Evolutionary conservation across 2,329 filamentous ascomycete species (phyloP), one percentile per base, ranked within the genome.

Genomic region (Massarina eburnea): DNA sequence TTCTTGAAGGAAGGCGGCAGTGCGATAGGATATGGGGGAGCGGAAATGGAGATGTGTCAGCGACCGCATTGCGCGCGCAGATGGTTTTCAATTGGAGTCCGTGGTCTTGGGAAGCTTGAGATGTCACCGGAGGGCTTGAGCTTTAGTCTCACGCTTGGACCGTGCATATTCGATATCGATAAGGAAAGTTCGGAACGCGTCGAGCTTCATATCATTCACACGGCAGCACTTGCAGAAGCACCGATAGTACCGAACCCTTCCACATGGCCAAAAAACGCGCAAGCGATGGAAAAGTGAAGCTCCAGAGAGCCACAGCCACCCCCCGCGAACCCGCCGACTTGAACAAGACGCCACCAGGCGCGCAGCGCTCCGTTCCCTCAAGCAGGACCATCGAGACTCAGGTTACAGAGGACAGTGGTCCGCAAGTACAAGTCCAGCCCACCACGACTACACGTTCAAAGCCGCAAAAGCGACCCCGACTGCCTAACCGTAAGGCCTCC

Each of bases 11-110:
- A 58, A 55, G 32, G 80, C 73, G 43, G 81, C 81, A 18, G 74
- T 73, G 12, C 68, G 60, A 62, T 86, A 87, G 35, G 78, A 71
- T 9, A 78, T 77, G 42, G 79, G 68, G 49, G 70, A 64, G 3
- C 76, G 77, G 45, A 86, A 70, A 58, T 81, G 81, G 51, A 86
- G 73, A 67, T 86, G 83, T n/a, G 76, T 74, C 58, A 85, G 76
- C 57, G 83, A 76, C 57, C 73, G 72, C 77, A 81, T 80, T 50
- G 61, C 52, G 57, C 52, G 39, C 12, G 7, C 15, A 15, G 15
- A 5, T 18, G 8, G 19, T 5, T 20, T 12, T 17, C 20, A 19
- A 26, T 32, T 32, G 19, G 27, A 30, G 12, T 5, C 27, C n/a
- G 5, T 14, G 27, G 27, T 30, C 12, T 30, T 6, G 27, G 4